Evolutionary conservation across 2,329 filamentous ascomycete species (phyloP), one percentile per base, ranked within the genome.

Genomic region (Scolecobasidium constrictum): DNA sequence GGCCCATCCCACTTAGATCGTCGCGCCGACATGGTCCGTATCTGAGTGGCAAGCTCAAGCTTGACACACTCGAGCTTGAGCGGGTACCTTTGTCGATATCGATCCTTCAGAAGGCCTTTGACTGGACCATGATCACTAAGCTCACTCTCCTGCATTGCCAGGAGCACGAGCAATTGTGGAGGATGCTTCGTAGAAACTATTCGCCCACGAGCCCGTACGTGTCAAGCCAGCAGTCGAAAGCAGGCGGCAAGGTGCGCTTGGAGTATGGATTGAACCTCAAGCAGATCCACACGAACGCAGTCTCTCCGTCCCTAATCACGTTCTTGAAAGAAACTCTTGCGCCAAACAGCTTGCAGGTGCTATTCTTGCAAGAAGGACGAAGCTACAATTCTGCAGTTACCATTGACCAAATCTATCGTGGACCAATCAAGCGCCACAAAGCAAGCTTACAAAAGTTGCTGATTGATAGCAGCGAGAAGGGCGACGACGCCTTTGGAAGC

Each of bases 251-350:
- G 28, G 26, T 40, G 9, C 38, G 37, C 3, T 17, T 45, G 37
- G 36, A 63, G 34, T 64, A 63, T 28, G 50, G 54, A 15, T 66
- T 92, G 9, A 75, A 73, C 4, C 63, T 92, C 40, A 87, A 81
- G 60, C 75, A 80, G 49, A 72, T 92, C 12, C 82, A 88, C 53
- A 86, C 82, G 1, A 83, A 92, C 59, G 71, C 70, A 11, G 79
- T 83, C 2, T 83, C 83, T 1, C 66, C 73, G 5, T 69, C 79
- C 18, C 64, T 92, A 13, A 76, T 92, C 42, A 69, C 71, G 1
- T 90, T 92, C 54, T 68, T 92, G 48, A 84, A 81, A 52, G 82
- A 88, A 47, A 81, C 83, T 0, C 67, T 92, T 28, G 80, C 79
- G 16, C 85, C 85, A 1, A 85, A 92, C 57, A 82, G 77, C 20